Conservation (phyloP, 2,329 filamentous ascomycete species). For the Fusarium sp. region DNA sequence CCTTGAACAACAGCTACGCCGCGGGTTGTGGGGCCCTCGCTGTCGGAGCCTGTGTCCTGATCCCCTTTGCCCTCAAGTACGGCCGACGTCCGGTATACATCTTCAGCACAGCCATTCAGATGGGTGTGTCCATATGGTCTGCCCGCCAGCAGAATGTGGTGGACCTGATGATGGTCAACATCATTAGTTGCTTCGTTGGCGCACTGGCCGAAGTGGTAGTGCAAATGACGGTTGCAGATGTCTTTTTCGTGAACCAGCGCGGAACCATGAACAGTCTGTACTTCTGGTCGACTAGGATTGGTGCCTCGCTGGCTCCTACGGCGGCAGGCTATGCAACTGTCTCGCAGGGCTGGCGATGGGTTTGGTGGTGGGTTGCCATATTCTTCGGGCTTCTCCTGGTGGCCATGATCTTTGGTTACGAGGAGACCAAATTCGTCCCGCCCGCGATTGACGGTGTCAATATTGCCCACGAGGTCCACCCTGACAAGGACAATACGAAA, state of each 20-base stretch:
- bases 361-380: conserved; percentile 52
- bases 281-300: conserved; percentile 43
- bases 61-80: conserved; percentile 40
- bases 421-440: conserved; percentile 16
- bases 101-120: conserved; percentile 52
- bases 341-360: conserved; percentile 47
- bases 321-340: conserved; percentile 44
- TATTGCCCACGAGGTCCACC: background rate
- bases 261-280: conserved; percentile 55
- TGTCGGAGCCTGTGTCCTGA: conserved; percentile 35
- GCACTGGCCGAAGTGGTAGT: conserved; percentile 54
- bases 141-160: conserved; percentile 54
- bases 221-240: conserved; percentile 52
- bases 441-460: background rate
- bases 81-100: conserved; percentile 41
- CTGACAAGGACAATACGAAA: background rate
- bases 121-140: conserved; percentile 53
- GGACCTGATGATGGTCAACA: conserved; percentile 58
- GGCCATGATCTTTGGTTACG: conserved; percentile 50
- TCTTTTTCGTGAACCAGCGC: conserved; percentile 48
- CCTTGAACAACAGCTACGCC: conserved; percentile 5
- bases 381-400: conserved; percentile 27
- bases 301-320: conserved; percentile 46
- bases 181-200: conserved; percentile 49
- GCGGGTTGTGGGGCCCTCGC: conserved; percentile 30